phyloP scores from a whole-genome alignment of 1,139 yeast genomes.

The Debaryomyces robertsiae region DNA sequence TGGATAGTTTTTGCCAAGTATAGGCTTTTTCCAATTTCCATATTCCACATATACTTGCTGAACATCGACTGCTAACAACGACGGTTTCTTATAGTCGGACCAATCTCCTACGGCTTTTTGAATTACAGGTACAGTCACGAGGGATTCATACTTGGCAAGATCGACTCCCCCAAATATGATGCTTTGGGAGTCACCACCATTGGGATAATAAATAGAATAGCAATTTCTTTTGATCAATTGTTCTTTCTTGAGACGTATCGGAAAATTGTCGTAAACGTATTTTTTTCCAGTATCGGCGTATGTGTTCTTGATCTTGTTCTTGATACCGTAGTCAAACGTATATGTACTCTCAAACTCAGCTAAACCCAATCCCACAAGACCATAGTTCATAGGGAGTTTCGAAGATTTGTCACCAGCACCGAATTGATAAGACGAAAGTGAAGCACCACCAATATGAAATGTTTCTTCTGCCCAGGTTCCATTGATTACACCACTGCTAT shows the following conservation, averaged over 20 bases:
- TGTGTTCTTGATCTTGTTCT: slow-evolving; percentile 6
- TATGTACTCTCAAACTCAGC: slow-evolving; percentile 12
- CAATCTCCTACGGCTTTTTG: slow-evolving; percentile 10
- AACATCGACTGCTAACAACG: slow-evolving; percentile 10
- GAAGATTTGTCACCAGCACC: slow-evolving; percentile 9
- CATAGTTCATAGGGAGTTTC: slow-evolving; percentile 4
- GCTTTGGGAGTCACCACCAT: slow-evolving; percentile 3
- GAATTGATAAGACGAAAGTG: slow-evolving; percentile 5
- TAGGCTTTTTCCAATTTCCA: neutral
- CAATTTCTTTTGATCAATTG: slow-evolving; percentile 9
- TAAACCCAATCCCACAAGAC: slow-evolving; percentile 12
- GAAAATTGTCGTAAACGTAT: slow-evolving; percentile 11
- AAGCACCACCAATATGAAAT: slow-evolving; percentile 1
- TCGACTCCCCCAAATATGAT: slow-evolving; percentile 13
- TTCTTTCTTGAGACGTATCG: slow-evolving; percentile 8
- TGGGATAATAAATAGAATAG: slow-evolving; percentile 11
- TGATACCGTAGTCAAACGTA: slow-evolving; percentile 12
- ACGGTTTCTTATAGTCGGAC: slow-evolving; percentile 8
- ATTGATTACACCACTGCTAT: slow-evolving; percentile 11
- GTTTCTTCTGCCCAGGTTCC: slow-evolving; percentile 12
- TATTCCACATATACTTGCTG: slow-evolving; percentile 8
- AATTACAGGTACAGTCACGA: slow-evolving; percentile 11
- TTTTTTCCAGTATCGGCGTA: neutral
- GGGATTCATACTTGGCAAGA: slow-evolving; percentile 9
- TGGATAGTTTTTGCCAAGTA: slow-evolving; percentile 11